Conservation (phyloP, 208 protist genomes). For the Acanthamoeba polyphaga region DNA sequence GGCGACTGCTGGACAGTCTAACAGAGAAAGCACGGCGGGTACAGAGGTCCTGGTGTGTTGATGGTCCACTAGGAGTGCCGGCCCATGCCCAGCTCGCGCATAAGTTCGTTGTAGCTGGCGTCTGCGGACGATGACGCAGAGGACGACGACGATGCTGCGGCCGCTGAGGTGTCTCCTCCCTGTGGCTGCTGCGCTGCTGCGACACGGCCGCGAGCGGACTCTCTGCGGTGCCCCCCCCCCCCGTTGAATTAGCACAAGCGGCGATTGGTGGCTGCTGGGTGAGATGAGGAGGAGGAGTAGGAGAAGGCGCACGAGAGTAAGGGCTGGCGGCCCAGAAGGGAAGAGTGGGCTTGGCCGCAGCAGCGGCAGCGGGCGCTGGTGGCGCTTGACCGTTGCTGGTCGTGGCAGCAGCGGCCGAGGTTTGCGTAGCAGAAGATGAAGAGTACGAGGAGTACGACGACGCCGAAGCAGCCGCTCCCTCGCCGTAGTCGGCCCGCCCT, state of each 20-base stretch:
- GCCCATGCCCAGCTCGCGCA: constrained; percentile 29
- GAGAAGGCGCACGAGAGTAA: constrained; percentile 7
- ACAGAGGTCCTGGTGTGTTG: too few relatives aligned
- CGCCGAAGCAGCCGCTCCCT: too few relatives aligned
- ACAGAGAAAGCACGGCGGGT: too few relatives aligned
- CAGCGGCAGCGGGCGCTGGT: not conserved
- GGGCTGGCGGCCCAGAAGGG: constrained; percentile 17
- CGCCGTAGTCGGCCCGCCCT: not conserved
- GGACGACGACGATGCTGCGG: not conserved
- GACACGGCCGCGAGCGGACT: not conserved
- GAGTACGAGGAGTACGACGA: too few relatives aligned
- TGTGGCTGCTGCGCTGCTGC: not conserved
- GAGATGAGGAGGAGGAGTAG: not conserved
- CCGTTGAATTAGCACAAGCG: not conserved
- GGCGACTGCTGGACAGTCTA: too few relatives aligned
- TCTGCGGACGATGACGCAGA: not conserved
- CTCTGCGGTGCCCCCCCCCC: not conserved
- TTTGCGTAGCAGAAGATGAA: too few relatives aligned
- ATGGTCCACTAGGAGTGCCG: not conserved
- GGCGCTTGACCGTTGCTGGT: not conserved
- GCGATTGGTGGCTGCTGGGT: not conserved
- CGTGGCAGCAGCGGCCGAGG: not conserved
- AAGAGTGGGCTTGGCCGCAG: not conserved
- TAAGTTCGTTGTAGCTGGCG: constrained; percentile 4
- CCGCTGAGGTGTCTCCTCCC: not conserved